phyloP scores from a whole-genome alignment of 345 rosid genomes.

The Toxicodendron radicans region DNA sequence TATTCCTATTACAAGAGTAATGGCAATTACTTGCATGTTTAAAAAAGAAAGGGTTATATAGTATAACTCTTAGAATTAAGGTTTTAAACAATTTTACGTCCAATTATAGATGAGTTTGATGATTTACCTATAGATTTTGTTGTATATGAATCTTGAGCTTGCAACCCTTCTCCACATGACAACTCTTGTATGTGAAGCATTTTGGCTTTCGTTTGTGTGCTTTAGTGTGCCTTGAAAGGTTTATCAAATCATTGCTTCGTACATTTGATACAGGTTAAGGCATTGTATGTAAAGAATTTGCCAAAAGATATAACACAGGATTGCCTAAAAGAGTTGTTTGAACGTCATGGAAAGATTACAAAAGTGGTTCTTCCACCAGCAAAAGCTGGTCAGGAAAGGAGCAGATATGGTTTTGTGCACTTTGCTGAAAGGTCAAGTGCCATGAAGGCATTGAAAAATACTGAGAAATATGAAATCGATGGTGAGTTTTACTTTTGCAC shows the following conservation, averaged over 20 bases:
- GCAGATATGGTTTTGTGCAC: slow-evolving; percentile 90
- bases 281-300: slow-evolving; percentile 83
- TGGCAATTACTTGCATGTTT: not conserved
- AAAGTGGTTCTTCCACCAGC: slow-evolving; percentile 90
- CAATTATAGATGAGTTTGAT: not conserved
- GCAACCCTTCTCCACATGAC: not conserved
- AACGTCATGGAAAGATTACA: slow-evolving; percentile 75
- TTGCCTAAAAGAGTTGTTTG: slow-evolving; percentile 69
- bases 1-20: not conserved
- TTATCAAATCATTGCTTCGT: slow-evolving; percentile 7
- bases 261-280: slow-evolving; percentile 66
- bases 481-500: slow-evolving; percentile 42
- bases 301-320: slow-evolving; percentile 80
- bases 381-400: slow-evolving; percentile 77
- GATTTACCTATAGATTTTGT: not conserved
- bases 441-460: slow-evolving; percentile 78
- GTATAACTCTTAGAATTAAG: not conserved
- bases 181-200: not conserved
- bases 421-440: slow-evolving; percentile 89
- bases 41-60: not conserved
- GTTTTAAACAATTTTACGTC: not conserved
- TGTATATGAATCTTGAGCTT: not conserved
- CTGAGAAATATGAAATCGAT: slow-evolving; percentile 87
- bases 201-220: not conserved
- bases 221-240: not conserved